phyloP scores from a whole-genome alignment of 1,284 basidiomycete species.

The Sanghuangporus sanghuang region DNA sequence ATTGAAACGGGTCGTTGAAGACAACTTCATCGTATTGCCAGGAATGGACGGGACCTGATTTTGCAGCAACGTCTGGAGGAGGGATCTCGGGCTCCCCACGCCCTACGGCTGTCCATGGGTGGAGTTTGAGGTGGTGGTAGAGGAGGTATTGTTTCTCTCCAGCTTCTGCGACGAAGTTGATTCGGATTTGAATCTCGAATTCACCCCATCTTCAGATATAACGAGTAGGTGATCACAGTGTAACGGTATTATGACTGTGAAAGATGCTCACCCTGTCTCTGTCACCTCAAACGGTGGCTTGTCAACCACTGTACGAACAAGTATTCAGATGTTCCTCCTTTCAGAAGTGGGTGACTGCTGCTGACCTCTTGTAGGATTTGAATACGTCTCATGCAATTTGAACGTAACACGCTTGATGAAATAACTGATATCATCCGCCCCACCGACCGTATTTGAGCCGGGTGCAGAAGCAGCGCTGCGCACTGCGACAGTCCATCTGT shows the following conservation, averaged over 20 bases:
- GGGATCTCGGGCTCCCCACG: conserved; percentile 57
- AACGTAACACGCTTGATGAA: conserved; percentile 95
- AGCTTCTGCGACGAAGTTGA: conserved; percentile 89
- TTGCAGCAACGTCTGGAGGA: conserved; percentile 56
- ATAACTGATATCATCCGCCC: conserved; percentile 82
- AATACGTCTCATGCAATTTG: conserved; percentile 96
- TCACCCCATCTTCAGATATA: conserved; percentile 84
- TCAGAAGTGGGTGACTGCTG: conserved; percentile 13
- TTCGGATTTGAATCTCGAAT: conserved; percentile 93
- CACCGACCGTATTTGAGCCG: conserved; percentile 72
- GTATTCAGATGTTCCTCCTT: conserved; percentile 2
- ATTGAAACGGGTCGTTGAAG: conserved; percentile 89
- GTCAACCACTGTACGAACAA: conserved; percentile 66
- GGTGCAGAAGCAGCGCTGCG: conserved; percentile 68
- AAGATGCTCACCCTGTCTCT: conserved; percentile 75
- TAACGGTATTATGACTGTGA: background rate
- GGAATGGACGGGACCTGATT: conserved; percentile 80
- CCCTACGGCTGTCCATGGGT: conserved; percentile 73
- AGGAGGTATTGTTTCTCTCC: conserved; percentile 87
- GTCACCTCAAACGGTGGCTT: conserved; percentile 92
- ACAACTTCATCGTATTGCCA: conserved; percentile 99
- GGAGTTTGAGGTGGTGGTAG: conserved; percentile 93
- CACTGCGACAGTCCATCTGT: conserved; percentile 95
- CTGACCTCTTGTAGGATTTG: conserved; percentile 86
- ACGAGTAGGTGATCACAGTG: background rate